Evolutionary conservation across 208 protist species (phyloP), one percentile per base, ranked within the genome.

Genomic region (Wallacemonas sp.): DNA sequence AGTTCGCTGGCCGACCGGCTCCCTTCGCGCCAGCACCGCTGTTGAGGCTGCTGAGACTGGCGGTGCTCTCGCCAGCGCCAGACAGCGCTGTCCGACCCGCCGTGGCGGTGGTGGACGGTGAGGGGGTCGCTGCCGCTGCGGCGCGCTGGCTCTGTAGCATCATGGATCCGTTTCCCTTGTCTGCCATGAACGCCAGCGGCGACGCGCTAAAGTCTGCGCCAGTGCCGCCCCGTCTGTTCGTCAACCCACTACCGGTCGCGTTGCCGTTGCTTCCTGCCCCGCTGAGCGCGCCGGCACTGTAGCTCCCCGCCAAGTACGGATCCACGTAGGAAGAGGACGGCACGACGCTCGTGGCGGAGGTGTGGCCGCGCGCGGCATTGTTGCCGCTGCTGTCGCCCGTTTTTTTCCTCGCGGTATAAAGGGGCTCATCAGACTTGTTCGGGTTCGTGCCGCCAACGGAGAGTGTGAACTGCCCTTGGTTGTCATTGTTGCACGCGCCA

Each of bases 401-500:
- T 17, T 53, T n/a, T n/a, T 76, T 75, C 50, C 64, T 53, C 0
- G 74, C 70, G 27, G 72, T 69, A 58, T 78, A 78, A n/a, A 78
- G 33, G 13, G 67, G 53, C 3, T 73, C 68, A 10, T 73, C 67
- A 10, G 32, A 17, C 61, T 38, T 53, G 42, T 17, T 66, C 10
- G 32, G 61, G 24, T 52, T 37, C 15, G 41, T 21, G 17, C 36
- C 55, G n/a, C 59, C 59, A 5, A 85, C 57, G 0, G 63, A 61
- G 17, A 81, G 45, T 22, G 66, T 73, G 57, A 75, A 79, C 59
- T 72, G 63, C 1, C 46, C 55, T 42, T 71, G 66, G 50, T 65
- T 72, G 42, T 76, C 75, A 33, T 63, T 79, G 27, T 53, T 66
- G 53, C 70, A 79, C 45, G 55, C 78, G 48, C 83, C 88, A 42